These are phyloP conservation scores for Globisporangium paroecandrum DNA, from an alignment of 352 stramenopile species.

Conservation along the genomic window DNA sequence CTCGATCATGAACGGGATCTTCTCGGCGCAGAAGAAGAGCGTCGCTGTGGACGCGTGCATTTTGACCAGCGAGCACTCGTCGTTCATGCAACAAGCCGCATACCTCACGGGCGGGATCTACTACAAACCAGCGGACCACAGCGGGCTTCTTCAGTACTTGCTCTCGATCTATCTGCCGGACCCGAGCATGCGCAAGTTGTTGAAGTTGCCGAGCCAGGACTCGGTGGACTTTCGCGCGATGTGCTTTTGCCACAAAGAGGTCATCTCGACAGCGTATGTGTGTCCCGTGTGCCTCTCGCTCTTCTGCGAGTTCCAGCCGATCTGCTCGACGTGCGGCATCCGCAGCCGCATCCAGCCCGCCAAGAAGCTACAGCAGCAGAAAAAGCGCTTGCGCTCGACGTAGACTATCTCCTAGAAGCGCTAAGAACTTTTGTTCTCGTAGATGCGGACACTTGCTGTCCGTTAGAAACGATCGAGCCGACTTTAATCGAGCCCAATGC, in stretches of 20 bases:
- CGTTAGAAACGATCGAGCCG: too few relatives aligned
- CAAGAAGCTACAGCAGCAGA: slow-evolving; percentile 49
- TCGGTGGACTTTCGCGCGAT: slow-evolving; percentile 87
- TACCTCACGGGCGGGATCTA: slow-evolving; percentile 87
- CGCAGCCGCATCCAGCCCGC: slow-evolving; percentile 75
- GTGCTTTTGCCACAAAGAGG: slow-evolving; percentile 86
- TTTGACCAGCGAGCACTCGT: slow-evolving; percentile 66
- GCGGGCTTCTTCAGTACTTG: slow-evolving; percentile 77
- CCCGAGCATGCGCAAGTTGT: slow-evolving; percentile 67
- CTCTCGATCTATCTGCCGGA: slow-evolving; percentile 86
- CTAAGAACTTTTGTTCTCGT: too few relatives aligned
- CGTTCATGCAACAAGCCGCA: slow-evolving; percentile 85
- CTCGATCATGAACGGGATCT: slow-evolving; percentile 89
- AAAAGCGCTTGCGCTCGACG: slow-evolving; percentile 36
- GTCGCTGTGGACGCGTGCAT: slow-evolving; percentile 83
- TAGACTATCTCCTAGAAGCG: not conserved
- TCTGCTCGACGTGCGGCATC: slow-evolving; percentile 86
- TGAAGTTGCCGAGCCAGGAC: slow-evolving; percentile 83
- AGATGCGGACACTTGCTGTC: too few relatives aligned
- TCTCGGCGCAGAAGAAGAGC: slow-evolving; percentile 85
- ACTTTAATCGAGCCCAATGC: too few relatives aligned
- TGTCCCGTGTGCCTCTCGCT: slow-evolving; percentile 87
- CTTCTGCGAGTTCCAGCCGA: slow-evolving; percentile 85
- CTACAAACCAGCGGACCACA: slow-evolving; percentile 75
- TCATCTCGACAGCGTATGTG: slow-evolving; percentile 81